Evolutionary conservation across 805 yeast genomes (phyloP), one percentile per base, ranked within the genome.

Genomic region (Candida tallmaniae): DNA sequence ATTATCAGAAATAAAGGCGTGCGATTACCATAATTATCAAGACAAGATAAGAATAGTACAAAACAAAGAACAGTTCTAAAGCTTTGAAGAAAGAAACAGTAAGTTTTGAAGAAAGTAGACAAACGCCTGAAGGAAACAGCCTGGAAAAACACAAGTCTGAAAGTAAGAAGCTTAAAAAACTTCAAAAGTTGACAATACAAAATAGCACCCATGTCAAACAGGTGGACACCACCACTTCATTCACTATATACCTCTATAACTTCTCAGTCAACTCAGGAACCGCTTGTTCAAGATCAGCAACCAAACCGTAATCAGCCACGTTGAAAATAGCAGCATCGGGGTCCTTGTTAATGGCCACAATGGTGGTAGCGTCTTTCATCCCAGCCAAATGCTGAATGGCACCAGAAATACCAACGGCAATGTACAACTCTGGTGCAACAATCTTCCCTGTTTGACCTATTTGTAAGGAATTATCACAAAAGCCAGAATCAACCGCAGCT

Each of bases 361-460:
- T 87, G 23, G 80, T 78, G 66, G 88, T 90, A 27, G 96, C 76
- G 56, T 90, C 97, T 63, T 89, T 90, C 97, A 90, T 90, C 45
- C 98, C 98, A 2, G 98, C 98, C 52, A 93, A 68, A 64, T 90
- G 98, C 66, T 90, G 98, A 52, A 90, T 90, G 21, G 98, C 98
- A 42, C 98, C 98, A 14, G 95, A 83, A 38, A 93, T 77, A 44
- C 98, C 98, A 27, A 89, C 79, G 3, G 97, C 97, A 29, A 93
- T 62, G 58, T 93, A 93, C 43, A 89, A 72, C 27, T 89, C 96
- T 26, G 98, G 98, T 6, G 97, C 97, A 22, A 93, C 94, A 35
- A 89, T 89, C 60, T 93, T 93, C 49, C 98, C 98, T 7, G 98
- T 90, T 65, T 90, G 98, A 36, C 98, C 98, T 42, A 90, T 89